These are phyloP conservation scores for Kodamaea anthophila DNA, from an alignment of 1,139 yeast genomes.

Conservation along the genomic window DNA sequence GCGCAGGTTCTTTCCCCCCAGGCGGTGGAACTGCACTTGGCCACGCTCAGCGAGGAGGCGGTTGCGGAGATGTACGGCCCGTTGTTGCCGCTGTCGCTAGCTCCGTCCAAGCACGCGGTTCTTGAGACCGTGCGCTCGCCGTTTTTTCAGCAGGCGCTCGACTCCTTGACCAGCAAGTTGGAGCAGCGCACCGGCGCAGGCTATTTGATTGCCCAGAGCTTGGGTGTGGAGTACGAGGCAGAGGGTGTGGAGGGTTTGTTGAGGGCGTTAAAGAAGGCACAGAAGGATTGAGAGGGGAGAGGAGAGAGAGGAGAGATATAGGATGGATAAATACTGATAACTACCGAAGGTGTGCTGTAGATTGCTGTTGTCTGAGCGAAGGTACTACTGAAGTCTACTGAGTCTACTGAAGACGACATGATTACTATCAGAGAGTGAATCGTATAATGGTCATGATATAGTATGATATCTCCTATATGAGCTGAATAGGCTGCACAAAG, in stretches of 20 bases:
- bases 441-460: too few relatives aligned
- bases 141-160: constrained; percentile 45
- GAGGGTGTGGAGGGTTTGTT: constrained; percentile 56
- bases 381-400: too few relatives aligned
- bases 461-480: too few relatives aligned
- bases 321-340: too few relatives aligned
- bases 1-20: constrained; percentile 37
- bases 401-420: too few relatives aligned
- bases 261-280: constrained; percentile 27
- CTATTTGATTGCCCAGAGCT: constrained; percentile 43
- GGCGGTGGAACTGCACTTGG: constrained; percentile 35
- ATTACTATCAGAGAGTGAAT: too few relatives aligned
- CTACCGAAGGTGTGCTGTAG: too few relatives aligned
- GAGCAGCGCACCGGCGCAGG: constrained; percentile 43
- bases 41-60: constrained; percentile 28
- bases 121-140: constrained; percentile 45
- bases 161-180: constrained; percentile 41
- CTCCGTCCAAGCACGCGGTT: constrained; percentile 37
- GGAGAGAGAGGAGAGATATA: too few relatives aligned
- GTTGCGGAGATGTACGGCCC: constrained; percentile 30
- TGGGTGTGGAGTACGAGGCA: constrained; percentile 48
- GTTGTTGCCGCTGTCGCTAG: constrained; percentile 39
- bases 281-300: too few relatives aligned
- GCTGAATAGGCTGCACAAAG: too few relatives aligned
- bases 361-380: too few relatives aligned